A percentile compares a stretch with the other conserved stretches of the same genome.
phyloP scores from a whole-genome alignment of 2,329 filamentous ascomycete genomes.

The Cladophialophora carrionii region DNA sequence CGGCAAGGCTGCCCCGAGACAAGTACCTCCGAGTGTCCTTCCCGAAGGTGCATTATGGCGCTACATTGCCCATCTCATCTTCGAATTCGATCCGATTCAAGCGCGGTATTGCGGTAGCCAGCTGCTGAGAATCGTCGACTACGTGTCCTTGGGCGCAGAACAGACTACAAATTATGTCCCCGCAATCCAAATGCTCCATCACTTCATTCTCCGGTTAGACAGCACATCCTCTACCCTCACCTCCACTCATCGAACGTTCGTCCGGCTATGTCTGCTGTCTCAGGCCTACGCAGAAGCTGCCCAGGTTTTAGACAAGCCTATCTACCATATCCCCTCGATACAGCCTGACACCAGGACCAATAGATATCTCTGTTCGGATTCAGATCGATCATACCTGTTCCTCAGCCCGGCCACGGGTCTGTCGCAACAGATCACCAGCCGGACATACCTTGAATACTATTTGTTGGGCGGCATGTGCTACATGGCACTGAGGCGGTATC shows the following conservation, averaged over 20 bases:
- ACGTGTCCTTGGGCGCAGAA: conserved; percentile 43
- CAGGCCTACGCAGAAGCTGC: conserved; percentile 47
- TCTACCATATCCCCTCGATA: conserved; percentile 48
- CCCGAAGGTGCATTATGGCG: conserved; percentile 56
- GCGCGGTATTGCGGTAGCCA: conserved; percentile 50
- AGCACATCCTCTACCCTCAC: conserved; percentile 50
- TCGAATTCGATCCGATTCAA: conserved; percentile 56
- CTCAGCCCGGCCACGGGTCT: conserved; percentile 46
- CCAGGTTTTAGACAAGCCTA: conserved; percentile 48
- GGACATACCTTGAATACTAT: conserved; percentile 65
- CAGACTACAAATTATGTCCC: conserved; percentile 43
- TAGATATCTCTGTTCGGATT: conserved; percentile 40
- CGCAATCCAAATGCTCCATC: conserved; percentile 48
- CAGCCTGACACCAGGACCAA: conserved; percentile 37
- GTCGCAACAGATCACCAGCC: conserved; percentile 47
- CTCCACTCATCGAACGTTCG: conserved; percentile 48
- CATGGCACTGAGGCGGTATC: conserved; percentile 65
- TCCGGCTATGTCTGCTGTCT: conserved; percentile 49
- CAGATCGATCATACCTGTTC: conserved; percentile 42
- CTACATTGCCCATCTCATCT: conserved; percentile 55
- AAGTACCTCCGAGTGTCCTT: conserved; percentile 46
- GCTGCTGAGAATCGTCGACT: conserved; percentile 46
- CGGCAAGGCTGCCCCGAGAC: conserved; percentile 42
- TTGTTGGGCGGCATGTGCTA: conserved; percentile 67
- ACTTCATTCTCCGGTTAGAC: conserved; percentile 52